Evolutionary conservation across 306 rosid genomes (phyloP), one percentile per base, ranked within the genome.

Genomic region (Rosa rugosa): DNA sequence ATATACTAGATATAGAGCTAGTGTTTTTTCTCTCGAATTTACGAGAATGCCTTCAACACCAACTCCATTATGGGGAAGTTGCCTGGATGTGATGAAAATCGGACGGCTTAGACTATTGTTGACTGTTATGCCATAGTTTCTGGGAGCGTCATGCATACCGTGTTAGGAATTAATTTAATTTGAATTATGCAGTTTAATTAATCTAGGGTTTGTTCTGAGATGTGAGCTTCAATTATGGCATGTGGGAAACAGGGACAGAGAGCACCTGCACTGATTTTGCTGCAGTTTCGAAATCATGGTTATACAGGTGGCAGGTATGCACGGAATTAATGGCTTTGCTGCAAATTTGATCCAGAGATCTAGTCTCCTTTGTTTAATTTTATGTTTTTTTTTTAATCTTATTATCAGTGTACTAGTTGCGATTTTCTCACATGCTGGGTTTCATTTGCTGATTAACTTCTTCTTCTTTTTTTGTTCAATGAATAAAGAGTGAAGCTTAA

Each of bases 251-350:
- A 57, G 78, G 34, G 68, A 74, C 56, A 59, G 11, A 75, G 69
- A 16, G 69, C 69, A 75, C 78, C 78, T 25, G 69, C 78, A 59
- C 56, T 75, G 78, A 75, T 75, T 59, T 75, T 41, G 27, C 54
- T 59, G 78, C 69, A 16, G 54, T 75, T 59, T 75, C 65, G 18
- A 42, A 22, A n/a, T 75, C 71, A 3, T 66, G 47, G 71, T 66
- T 66, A 38, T 47, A 44, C 60, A 60, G 71, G 46, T 42, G 46
- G 17, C 79, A 11, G 13, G 45, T 57, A 75, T 75, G 78, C 56
- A 59, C 69, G 62, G 31, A 60, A 62, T 44, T 75, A 44, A 60
- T 45, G 56, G 69, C n/a, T 40, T 23, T 31, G 78, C 78, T 75
- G 45, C 79, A 6, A 22, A 5, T 60, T 45, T 45, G 51, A 75